Evolutionary conservation across 2,329 filamentous ascomycete genomes (phyloP).

Genomic region (Apiospora hydei): DNA sequence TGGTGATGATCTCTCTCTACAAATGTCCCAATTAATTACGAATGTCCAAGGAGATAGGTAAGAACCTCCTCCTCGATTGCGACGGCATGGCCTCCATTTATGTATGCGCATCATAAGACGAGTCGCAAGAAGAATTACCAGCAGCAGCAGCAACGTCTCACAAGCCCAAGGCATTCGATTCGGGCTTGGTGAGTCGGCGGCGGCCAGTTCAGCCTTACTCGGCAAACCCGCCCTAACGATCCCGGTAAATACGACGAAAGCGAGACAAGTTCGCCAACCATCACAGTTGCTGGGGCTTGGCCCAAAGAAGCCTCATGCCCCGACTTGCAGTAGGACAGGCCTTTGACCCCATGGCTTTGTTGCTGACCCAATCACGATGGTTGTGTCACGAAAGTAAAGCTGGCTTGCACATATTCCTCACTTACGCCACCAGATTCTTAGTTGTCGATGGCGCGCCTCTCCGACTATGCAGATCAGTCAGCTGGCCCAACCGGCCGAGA

Average conservation of each 20-base stretch:
- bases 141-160: background rate
- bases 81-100: background rate
- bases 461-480: background rate
- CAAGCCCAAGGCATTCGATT: background rate
- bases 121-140: background rate
- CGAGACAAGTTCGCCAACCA: slow-evolving; percentile 3
- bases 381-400: background rate
- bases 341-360: background rate
- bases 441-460: background rate
- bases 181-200: background rate
- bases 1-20: background rate
- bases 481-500: background rate
- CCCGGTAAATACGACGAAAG: slow-evolving; percentile 4
- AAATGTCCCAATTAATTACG: background rate
- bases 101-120: background rate
- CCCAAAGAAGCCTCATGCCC: background rate
- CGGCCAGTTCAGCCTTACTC: background rate
- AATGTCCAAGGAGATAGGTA: background rate
- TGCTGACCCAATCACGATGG: background rate
- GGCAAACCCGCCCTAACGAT: background rate
- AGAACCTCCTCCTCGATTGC: background rate
- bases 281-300: background rate
- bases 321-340: background rate
- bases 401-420: background rate
- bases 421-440: background rate